A percentile compares a stretch with the other conserved stretches of the same genome.
phyloP scores from a whole-genome alignment of 2,329 filamentous ascomycete species.

The Aspergillus unguis region DNA sequence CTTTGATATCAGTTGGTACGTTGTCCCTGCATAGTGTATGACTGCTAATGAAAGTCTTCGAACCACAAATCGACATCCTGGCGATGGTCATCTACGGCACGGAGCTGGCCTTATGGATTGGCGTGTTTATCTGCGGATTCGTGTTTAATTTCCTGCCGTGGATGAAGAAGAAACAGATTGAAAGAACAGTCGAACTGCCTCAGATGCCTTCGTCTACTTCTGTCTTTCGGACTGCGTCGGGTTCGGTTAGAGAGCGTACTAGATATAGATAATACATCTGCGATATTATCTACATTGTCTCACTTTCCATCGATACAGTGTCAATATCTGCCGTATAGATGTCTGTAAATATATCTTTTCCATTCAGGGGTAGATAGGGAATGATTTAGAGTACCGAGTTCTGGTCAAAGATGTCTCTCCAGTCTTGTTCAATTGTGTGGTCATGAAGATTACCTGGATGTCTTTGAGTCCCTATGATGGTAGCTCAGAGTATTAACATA shows the following conservation, averaged over 20 bases:
- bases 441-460: too few relatives aligned
- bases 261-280: too few relatives aligned
- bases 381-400: too few relatives aligned
- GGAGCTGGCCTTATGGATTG: constrained; percentile 64
- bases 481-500: too few relatives aligned
- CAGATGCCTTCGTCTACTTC: constrained; percentile 59
- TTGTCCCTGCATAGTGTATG: constrained; percentile 25
- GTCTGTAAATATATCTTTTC: too few relatives aligned
- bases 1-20: constrained; percentile 57
- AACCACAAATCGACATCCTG: constrained; percentile 48
- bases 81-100: constrained; percentile 66
- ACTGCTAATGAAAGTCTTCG: constrained; percentile 21
- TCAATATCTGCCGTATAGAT: too few relatives aligned
- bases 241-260: neutral
- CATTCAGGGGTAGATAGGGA: too few relatives aligned
- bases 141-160: constrained; percentile 64
- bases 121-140: constrained; percentile 62
- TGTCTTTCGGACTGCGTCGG: constrained; percentile 59
- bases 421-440: too few relatives aligned
- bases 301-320: too few relatives aligned
- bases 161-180: constrained; percentile 30
- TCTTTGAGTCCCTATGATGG: too few relatives aligned
- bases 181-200: constrained; percentile 25
- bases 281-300: too few relatives aligned
- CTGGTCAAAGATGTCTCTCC: too few relatives aligned